Conservation (phyloP, 2,329 filamentous ascomycete species). For the Colletotrichum chrysophilum region DNA sequence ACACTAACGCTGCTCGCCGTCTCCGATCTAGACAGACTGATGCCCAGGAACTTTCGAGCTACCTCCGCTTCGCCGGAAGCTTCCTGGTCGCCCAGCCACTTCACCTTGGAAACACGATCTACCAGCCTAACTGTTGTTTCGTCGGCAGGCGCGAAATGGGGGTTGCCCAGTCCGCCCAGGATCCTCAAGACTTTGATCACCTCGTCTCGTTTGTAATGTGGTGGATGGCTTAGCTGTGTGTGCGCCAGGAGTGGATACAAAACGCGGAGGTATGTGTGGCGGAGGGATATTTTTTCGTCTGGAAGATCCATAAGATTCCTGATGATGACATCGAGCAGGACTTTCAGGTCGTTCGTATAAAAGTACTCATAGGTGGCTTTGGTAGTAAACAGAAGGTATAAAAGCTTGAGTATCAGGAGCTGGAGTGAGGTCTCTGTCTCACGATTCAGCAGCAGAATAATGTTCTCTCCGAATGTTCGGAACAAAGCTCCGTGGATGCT, state of each 20-base stretch:
- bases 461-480: conserved; percentile 96
- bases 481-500: conserved; percentile 81
- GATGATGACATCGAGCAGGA: conserved; percentile 93
- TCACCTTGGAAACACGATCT: conserved; percentile 74
- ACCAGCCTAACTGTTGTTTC: conserved; percentile 81
- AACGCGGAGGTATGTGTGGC: conserved; percentile 94
- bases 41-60: conserved; percentile 68
- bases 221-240: conserved; percentile 85
- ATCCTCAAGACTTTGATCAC: conserved; percentile 77
- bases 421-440: conserved; percentile 95
- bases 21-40: conserved; percentile 69
- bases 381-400: conserved; percentile 95
- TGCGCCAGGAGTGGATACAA: conserved; percentile 89
- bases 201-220: conserved; percentile 91
- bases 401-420: conserved; percentile 91
- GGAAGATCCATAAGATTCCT: conserved; percentile 96
- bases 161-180: conserved; percentile 68
- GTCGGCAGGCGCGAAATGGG: conserved; percentile 81
- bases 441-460: conserved; percentile 92
- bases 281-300: conserved; percentile 75
- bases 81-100: conserved; percentile 63
- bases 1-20: conserved; percentile 79
- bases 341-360: conserved; percentile 95
- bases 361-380: conserved; percentile 95
- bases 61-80: conserved; percentile 50